Conservation (phyloP, 441 rosid genomes). For the Theobroma grandiflorum region DNA sequence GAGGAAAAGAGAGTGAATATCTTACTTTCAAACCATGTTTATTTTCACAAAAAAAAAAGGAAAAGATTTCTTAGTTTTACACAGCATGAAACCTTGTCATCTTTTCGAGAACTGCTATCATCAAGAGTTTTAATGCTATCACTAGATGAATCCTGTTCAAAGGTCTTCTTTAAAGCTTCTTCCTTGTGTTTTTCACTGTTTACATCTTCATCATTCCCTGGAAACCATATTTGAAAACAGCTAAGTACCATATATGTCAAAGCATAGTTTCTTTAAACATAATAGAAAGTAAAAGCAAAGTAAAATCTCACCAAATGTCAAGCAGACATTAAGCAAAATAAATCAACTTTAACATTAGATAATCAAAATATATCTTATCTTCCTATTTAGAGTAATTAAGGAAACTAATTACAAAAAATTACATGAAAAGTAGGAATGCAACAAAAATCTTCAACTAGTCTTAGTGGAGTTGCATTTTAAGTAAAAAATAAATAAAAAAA, state of each 20-base stretch:
- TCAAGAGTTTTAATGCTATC: conserved; percentile 38
- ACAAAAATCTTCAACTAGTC: not conserved
- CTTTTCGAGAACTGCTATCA: conserved; percentile 40
- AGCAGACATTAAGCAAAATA: not conserved
- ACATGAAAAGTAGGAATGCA: not conserved
- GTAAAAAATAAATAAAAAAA: not conserved
- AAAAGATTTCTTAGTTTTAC: conserved; percentile 11
- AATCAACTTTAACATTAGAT: not conserved
- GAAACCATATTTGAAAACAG: conserved; percentile 1
- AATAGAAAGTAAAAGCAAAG: conserved; percentile 19
- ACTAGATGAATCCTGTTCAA: conserved; percentile 40
- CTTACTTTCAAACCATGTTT: not conserved
- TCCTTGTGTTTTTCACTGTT: conserved; percentile 45
- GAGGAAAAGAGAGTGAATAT: not conserved
- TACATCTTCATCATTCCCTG: conserved; percentile 44
- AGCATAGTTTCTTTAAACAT: not conserved
- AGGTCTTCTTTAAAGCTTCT: conserved; percentile 39
- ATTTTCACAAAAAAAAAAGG: not conserved
- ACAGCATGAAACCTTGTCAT: conserved; percentile 61
- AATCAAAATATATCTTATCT: not conserved
- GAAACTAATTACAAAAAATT: not conserved
- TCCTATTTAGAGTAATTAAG: not conserved
- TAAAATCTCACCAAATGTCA: conserved; percentile 1
- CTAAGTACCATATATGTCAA: conserved; percentile 1
- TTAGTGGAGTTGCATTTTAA: not conserved